Evolutionary conservation across 495 filamentous ascomycete genomes (phyloP), one percentile per base, ranked within the genome.

Genomic region (Pyronema domesticum): DNA sequence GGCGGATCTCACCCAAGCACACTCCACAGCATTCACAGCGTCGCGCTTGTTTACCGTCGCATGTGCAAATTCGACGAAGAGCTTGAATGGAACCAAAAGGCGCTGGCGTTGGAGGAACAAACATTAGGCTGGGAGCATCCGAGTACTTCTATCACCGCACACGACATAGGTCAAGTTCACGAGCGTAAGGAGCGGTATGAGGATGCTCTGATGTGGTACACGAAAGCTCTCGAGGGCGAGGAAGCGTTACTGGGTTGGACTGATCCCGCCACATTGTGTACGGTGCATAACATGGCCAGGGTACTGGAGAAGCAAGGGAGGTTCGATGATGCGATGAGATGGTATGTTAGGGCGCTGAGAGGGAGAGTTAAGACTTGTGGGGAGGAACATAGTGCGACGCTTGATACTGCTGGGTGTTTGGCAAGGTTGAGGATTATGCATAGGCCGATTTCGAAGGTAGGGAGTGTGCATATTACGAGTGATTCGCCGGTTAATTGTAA

Each of bases 1-100:
- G 56, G 61, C 15, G 42, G 52, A 7, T 34, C 58, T 1, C 61
- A 65, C 36, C 61, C 61, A 7, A 18, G 47, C 11, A 65, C 58
- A 37, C 46, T 65, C 7, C 10, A 34, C 6, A 55, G 50, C 6
- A 53, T 57, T 17, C 37, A 56, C 15, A 59, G 55, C 10, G 48
- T 63, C 7, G 56, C 57, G 19, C 9, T 17, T 4, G 8, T 54
- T 23, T 30, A 30, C 5, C 23, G 23, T 5, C 23, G 23, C 23
- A 30, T 30, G 23, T 30, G 23, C 5, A 30, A 30, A 30, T 30
- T 30, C 23, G 23, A 30, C 23, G 23, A 30, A 30, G 23, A 30
- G 23, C 23, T 30, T 1, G 23, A 30, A 30, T 30, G 23, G 23
- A 30, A 30, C 5, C 23, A 30, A 30, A 43, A 42, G 47, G 63